Percentiles rank a stretch among this genome's conserved stretches.
Conservation (phyloP, 352 stramenopile genomes). For the Phytophthora crassamura region DNA sequence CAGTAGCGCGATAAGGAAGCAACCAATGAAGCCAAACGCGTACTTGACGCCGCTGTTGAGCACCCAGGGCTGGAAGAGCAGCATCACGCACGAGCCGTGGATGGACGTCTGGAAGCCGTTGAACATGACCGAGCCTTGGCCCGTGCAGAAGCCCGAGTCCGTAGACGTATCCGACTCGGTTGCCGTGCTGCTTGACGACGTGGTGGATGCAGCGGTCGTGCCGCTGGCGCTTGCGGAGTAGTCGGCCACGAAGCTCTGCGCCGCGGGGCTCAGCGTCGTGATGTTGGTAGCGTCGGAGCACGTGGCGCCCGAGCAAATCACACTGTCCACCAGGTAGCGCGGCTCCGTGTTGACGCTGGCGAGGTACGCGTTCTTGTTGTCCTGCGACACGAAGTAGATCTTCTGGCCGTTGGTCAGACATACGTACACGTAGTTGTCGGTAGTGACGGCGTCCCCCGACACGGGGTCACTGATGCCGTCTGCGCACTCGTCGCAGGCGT, state of each 20-base stretch:
- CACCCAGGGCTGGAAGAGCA: conserved; percentile 86
- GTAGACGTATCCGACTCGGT: conserved; percentile 30
- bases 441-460: conserved; percentile 58
- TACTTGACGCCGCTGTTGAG: conserved; percentile 81
- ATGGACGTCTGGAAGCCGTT: conserved; percentile 83
- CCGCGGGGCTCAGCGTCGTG: conserved; percentile 54
- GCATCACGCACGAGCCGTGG: conserved; percentile 70
- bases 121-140: conserved; percentile 82
- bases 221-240: conserved; percentile 30
- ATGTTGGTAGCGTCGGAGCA: conserved; percentile 73
- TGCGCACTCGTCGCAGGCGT: conserved; percentile 54
- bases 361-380: conserved; percentile 71
- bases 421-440: conserved; percentile 71
- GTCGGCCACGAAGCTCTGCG: conserved; percentile 43
- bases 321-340: conserved; percentile 57
- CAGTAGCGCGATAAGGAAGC: conserved; percentile 64
- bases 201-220: conserved; percentile 18
- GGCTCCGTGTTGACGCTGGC: conserved; percentile 58
- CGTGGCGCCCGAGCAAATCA: conserved; percentile 58
- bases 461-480: conserved; percentile 67
- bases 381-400: conserved; percentile 83
- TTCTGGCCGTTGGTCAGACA: conserved; percentile 83
- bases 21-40: conserved; percentile 70
- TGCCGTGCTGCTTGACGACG: conserved; percentile 28
- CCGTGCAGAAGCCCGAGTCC: conserved; percentile 59